phyloP scores from a whole-genome alignment of 768 basidiomycete genomes.

The Serendipita sp. region DNA sequence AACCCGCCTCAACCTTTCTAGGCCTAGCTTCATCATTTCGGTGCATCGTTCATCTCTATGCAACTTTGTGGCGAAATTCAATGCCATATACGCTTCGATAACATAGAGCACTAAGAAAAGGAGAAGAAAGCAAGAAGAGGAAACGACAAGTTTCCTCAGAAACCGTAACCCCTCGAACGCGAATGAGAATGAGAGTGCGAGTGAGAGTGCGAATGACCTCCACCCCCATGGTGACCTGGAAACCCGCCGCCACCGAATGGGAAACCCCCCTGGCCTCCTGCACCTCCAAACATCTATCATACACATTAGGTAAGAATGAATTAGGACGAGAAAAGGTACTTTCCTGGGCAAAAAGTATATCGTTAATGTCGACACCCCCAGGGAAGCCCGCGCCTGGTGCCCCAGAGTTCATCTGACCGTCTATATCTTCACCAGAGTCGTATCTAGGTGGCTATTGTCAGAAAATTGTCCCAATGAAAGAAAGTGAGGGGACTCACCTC shows the following conservation, averaged over 20 bases:
- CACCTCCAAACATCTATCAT: neutral
- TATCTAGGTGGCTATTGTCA: constrained; percentile 22
- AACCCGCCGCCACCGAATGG: neutral
- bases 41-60: too few relatives aligned
- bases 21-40: too few relatives aligned
- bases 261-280: neutral
- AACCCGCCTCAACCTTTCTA: too few relatives aligned
- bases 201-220: neutral
- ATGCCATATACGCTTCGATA: too few relatives aligned
- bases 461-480: neutral
- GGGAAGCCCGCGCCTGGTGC: constrained; percentile 8
- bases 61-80: too few relatives aligned
- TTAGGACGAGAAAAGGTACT: neutral
- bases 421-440: constrained; percentile 70
- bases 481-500: constrained; percentile 18
- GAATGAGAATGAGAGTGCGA: neutral
- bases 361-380: neutral
- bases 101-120: too few relatives aligned
- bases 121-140: too few relatives aligned
- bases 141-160: neutral
- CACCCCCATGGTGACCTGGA: neutral
- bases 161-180: neutral
- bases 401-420: constrained; percentile 24
- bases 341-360: neutral
- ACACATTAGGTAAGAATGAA: neutral